These are phyloP conservation scores for Parachaetomium inaequale DNA, from an alignment of 495 filamentous ascomycete species.

Conservation along the genomic window DNA sequence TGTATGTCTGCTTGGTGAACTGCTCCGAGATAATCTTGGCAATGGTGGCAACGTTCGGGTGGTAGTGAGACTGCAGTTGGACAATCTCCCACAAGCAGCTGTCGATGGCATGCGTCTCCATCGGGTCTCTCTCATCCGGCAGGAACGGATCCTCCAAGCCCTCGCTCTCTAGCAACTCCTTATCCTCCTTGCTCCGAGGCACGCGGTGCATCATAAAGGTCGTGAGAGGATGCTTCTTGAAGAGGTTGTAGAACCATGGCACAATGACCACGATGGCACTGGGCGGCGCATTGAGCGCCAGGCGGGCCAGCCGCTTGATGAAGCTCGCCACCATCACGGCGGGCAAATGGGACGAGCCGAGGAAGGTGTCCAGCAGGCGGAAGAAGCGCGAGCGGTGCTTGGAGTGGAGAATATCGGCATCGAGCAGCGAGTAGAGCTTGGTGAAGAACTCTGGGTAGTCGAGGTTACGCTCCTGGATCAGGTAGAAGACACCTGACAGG, in stretches of 20 bases:
- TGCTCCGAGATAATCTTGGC: conserved; percentile 93
- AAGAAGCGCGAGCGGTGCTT: conserved; percentile 93
- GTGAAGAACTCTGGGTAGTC: conserved; percentile 94
- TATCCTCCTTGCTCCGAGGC: conserved; percentile 53
- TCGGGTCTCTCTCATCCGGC: conserved; percentile 70
- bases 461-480: conserved; percentile 88
- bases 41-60: conserved; percentile 93
- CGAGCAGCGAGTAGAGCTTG: conserved; percentile 88
- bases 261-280: conserved; percentile 81
- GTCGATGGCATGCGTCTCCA: conserved; percentile 80
- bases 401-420: conserved; percentile 81
- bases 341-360: conserved; percentile 89
- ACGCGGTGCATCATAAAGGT: conserved; percentile 94
- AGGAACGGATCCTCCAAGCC: conserved; percentile 81
- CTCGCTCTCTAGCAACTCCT: conserved; percentile 54
- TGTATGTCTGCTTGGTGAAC: conserved; percentile 93
- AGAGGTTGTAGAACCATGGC: conserved; percentile 91
- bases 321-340: conserved; percentile 89
- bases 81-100: conserved; percentile 95
- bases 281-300: conserved; percentile 80
- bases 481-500: conserved; percentile 89
- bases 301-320: conserved; percentile 82
- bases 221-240: conserved; percentile 83
- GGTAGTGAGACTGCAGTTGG: conserved; percentile 85
- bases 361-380: conserved; percentile 85